Evolutionary conservation across 139 green algal genomes (phyloP), one percentile per base, ranked within the genome.

Genomic region (Auxenochlorella pyrenoidosa): DNA sequence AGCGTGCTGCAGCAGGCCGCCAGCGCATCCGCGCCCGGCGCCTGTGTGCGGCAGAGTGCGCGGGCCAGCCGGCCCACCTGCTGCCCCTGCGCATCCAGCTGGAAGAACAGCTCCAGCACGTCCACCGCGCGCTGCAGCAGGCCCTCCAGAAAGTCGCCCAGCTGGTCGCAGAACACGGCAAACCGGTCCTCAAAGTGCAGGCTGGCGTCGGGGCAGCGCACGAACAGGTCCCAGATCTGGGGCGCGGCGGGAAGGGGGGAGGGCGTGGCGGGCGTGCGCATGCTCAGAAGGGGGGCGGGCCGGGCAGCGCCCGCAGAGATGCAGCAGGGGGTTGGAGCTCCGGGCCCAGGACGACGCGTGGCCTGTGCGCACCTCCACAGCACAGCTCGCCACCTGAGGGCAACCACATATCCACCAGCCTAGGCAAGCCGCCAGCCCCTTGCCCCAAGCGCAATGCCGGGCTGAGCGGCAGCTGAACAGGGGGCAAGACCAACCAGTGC

Each of bases 81-180:
- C 66, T 88, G 71, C 41, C 73, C 85, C 6, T 21, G 58, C 3
- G 38, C 75, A 18, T 76, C 85, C 58, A 86, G 71, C 60, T 83
- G 73, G 40, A 90, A 87, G 43, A 87, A 75, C 6, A 72, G 58
- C 75, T 90, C 86, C n/a, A 90, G 41, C n/a, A 77, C 59, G 43
- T 87, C 86, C 36, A 87, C 65, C 0, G 79, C 86, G 2, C 73
- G 73, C 75, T 87, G 82, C 41, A 90, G 41, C 73, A 90, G n/a
- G 0, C n/a, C 79, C 66, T 90, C 86, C 60, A 90, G 34, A 24
- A 83, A 87, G 82, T 90, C 86, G 34, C 86, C 86, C 59, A 90
- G 86, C 82, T 87, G 72, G 34, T 90, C 86, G 59, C 86, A 90
- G 60, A 90, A 90, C 18, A 90, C 51, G 2, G 82, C 73, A 83